Percentiles rank a stretch among this genome's conserved stretches.
phyloP scores from a whole-genome alignment of 2,329 filamentous ascomycete species.

The Endocalyx cinctus region DNA sequence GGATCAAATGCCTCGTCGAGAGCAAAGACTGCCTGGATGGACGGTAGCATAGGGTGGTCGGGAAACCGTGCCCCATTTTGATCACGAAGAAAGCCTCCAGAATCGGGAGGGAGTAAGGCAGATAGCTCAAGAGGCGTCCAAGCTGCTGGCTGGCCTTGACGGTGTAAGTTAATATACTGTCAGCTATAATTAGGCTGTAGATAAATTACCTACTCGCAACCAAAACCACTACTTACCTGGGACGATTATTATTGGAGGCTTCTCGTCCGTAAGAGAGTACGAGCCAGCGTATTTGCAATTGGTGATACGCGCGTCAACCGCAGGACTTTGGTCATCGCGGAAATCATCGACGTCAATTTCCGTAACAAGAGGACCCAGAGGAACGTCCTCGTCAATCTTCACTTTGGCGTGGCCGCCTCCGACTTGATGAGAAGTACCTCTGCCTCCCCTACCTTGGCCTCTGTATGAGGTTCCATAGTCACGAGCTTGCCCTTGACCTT shows the following conservation, averaged over 20 bases:
- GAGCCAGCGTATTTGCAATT: constrained; percentile 17
- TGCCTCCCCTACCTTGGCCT: no score
- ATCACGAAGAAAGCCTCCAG: constrained; percentile 17
- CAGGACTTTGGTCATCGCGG: no score
- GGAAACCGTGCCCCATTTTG: constrained; percentile 20
- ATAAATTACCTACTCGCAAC: no score
- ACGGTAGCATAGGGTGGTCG: constrained; percentile 16
- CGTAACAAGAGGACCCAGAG: no score
- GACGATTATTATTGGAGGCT: constrained; percentile 13
- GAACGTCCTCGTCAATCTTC: no score
- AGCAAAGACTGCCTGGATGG: constrained; percentile 18
- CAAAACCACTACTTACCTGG: constrained; percentile 19
- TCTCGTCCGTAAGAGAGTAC: constrained; percentile 17
- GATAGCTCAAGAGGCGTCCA: constrained; percentile 18
- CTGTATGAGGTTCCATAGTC: no score
- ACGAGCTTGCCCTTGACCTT: no score
- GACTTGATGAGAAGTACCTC: no score
- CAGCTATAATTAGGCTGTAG: no score
- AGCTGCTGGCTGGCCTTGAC: constrained; percentile 15
- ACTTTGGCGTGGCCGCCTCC: no score
- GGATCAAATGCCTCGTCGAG: constrained; percentile 14
- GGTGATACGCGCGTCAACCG: constrained; percentile 14
- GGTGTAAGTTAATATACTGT: constrained; percentile 6
- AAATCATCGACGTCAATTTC: no score
- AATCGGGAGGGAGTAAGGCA: constrained; percentile 11